Evolutionary conservation across 192 early-diverging fungal genomes (phyloP).

Genomic region (Coemansia sp.): DNA sequence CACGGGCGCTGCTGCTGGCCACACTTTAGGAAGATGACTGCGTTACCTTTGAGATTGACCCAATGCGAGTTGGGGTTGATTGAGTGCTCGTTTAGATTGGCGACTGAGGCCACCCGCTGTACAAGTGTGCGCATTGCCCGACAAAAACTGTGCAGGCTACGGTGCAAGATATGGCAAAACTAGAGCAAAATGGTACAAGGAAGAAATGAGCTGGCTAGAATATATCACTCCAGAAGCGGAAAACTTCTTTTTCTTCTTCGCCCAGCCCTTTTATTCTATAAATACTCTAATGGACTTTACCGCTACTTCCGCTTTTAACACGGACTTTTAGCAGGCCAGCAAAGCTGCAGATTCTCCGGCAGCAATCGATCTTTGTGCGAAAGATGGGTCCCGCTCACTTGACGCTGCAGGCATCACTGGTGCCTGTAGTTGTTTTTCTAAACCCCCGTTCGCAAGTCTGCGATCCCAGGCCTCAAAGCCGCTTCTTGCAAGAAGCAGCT

Average conservation of each 20-base stretch:
- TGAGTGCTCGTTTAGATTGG: conserved; percentile 52
- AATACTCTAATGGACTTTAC: too few relatives aligned
- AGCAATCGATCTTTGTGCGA: too few relatives aligned
- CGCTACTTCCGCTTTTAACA: too few relatives aligned
- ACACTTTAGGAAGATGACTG: too few relatives aligned
- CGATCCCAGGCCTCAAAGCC: conserved; percentile 2
- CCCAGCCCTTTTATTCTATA: background rate
- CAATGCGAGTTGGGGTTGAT: conserved; percentile 58
- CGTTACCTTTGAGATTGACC: conserved; percentile 56
- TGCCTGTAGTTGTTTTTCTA: conserved; percentile 10
- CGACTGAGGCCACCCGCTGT: conserved; percentile 49
- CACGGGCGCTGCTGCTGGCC: too few relatives aligned
- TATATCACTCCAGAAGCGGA: background rate
- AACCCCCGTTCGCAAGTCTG: conserved; percentile 24
- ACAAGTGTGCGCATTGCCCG: conserved; percentile 41
- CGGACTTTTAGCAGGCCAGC: too few relatives aligned
- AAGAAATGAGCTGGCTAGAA: background rate
- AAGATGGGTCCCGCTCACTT: conserved; percentile 4
- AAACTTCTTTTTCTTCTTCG: background rate
- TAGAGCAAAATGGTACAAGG: background rate
- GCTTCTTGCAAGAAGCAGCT: background rate
- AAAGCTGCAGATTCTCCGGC: too few relatives aligned
- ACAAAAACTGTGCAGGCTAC: conserved; percentile 1
- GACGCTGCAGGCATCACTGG: background rate
- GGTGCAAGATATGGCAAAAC: background rate